A percentile compares a stretch with the other conserved stretches of the same genome.
Evolutionary conservation across 2,329 filamentous ascomycete species (phyloP).

Genomic region (Celoporthe dispersa): DNA sequence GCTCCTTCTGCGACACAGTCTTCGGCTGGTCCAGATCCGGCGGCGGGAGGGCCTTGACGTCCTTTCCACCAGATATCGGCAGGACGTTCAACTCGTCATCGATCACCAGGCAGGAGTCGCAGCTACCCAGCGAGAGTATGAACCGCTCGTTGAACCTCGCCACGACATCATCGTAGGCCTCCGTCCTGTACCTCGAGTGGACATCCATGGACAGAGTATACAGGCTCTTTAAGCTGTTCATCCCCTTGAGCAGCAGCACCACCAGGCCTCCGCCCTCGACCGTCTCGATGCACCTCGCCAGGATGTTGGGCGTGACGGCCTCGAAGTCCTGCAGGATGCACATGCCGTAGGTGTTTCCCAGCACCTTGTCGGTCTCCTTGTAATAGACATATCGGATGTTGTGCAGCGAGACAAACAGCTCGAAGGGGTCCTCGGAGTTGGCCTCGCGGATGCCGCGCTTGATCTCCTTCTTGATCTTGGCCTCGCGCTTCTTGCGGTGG

Average conservation of each 20-base stretch:
- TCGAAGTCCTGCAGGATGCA: constrained; percentile 98
- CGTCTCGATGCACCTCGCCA: constrained; percentile 94
- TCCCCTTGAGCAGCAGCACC: constrained; percentile 87
- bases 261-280: constrained; percentile 96
- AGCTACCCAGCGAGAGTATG: constrained; percentile 92
- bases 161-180: constrained; percentile 92
- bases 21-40: constrained; percentile 75
- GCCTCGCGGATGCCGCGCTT: constrained; percentile 91
- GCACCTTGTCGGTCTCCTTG: constrained; percentile 98
- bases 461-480: constrained; percentile 98
- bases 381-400: constrained; percentile 99
- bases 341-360: constrained; percentile 98
- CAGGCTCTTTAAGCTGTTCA: constrained; percentile 95
- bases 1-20: constrained; percentile 72
- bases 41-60: constrained; percentile 80
- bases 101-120: constrained; percentile 91
- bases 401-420: constrained; percentile 93
- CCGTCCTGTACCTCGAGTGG: constrained; percentile 93
- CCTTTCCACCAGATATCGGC: constrained; percentile 94
- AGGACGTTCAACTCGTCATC: constrained; percentile 98
- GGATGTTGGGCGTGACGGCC: constrained; percentile 93
- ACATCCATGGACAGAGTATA: constrained; percentile 98
- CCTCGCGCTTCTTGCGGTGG: constrained; percentile 96
- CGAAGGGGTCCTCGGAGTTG: constrained; percentile 93
- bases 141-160: constrained; percentile 98